Conservation (phyloP, 768 basidiomycete species). For the Terana coerulea region DNA sequence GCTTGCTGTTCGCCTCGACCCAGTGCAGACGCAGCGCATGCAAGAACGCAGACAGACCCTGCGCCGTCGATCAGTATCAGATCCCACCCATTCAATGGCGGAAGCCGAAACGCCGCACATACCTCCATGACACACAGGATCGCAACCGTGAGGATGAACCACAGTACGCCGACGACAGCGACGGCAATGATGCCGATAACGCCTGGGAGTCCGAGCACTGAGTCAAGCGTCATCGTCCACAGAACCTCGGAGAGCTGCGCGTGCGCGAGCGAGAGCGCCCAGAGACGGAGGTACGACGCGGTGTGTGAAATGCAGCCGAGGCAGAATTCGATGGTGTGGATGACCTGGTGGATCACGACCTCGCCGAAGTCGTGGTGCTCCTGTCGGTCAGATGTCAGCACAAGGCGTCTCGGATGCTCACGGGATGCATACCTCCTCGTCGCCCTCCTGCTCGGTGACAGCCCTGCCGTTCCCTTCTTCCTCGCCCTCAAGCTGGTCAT, state of each 20-base stretch:
- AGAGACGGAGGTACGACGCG: conserved; percentile 87
- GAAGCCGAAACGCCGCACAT: conserved; percentile 29
- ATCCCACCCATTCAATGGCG: conserved; percentile 16
- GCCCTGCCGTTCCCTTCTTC: conserved; percentile 78
- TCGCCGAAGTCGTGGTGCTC: conserved; percentile 93
- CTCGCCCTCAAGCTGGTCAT: conserved; percentile 67
- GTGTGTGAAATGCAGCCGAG: conserved; percentile 99
- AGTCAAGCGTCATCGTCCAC: conserved; percentile 82
- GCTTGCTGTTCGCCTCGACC: conserved; percentile 98
- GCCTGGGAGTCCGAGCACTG: conserved; percentile 56
- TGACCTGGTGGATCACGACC: conserved; percentile 93
- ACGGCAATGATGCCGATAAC: conserved; percentile 50
- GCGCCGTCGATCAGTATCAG: conserved; percentile 13
- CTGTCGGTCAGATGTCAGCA: conserved; percentile 29
- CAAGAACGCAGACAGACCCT: conserved; percentile 94
- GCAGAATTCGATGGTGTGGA: conserved; percentile 99
- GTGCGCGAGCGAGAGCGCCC: conserved; percentile 97
- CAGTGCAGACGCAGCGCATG: conserved; percentile 96
- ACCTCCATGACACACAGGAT: conserved; percentile 97
- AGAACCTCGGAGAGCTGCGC: conserved; percentile 95
- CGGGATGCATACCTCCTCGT: conserved; percentile 71
- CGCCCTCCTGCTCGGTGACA: conserved; percentile 68
- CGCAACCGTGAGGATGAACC: conserved; percentile 74
- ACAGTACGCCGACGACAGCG: conserved; percentile 53
- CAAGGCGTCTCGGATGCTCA: too few species aligned